phyloP scores from a whole-genome alignment of 768 basidiomycete genomes.

The Xanthoconium stramineum region DNA sequence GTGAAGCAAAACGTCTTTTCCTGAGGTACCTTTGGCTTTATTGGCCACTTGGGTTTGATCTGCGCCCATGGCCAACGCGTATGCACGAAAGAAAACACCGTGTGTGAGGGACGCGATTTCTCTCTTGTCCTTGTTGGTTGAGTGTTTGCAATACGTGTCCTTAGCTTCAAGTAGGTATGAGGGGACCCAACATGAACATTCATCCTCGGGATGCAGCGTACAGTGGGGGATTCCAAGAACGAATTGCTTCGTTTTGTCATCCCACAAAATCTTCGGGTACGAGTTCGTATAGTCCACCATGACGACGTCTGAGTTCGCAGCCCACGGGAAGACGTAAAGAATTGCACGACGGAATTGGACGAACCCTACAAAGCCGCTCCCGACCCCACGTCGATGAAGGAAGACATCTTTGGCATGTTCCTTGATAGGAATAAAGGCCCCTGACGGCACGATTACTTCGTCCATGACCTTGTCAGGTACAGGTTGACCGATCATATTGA shows the following conservation, averaged over 20 bases:
- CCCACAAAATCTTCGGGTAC: slow-evolving; percentile 11
- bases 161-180: slow-evolving; percentile 8
- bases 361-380: slow-evolving; percentile 10
- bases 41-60: slow-evolving; percentile 1
- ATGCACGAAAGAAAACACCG: slow-evolving; percentile 9
- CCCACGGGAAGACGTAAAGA: slow-evolving; percentile 8
- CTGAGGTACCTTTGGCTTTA: slow-evolving; percentile 2
- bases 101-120: neutral
- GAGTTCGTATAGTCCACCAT: slow-evolving; percentile 16
- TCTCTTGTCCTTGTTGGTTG: slow-evolving; percentile 4
- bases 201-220: slow-evolving; percentile 4
- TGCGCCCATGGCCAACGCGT: slow-evolving; percentile 10
- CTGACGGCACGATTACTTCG: slow-evolving; percentile 10
- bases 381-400: slow-evolving; percentile 8
- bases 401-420: slow-evolving; percentile 11
- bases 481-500: slow-evolving; percentile 10
- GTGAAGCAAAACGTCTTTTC: neutral
- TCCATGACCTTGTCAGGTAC: slow-evolving; percentile 11
- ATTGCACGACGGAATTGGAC: slow-evolving; percentile 8
- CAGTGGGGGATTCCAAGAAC: slow-evolving; percentile 10
- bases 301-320: slow-evolving; percentile 13
- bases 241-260: slow-evolving; percentile 11
- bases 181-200: slow-evolving; percentile 12
- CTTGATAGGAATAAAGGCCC: slow-evolving; percentile 10
- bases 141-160: slow-evolving; percentile 4